Evolutionary conservation across 768 basidiomycete species (phyloP), one percentile per base, ranked within the genome.

Genomic region (Neoboletus magnificus): DNA sequence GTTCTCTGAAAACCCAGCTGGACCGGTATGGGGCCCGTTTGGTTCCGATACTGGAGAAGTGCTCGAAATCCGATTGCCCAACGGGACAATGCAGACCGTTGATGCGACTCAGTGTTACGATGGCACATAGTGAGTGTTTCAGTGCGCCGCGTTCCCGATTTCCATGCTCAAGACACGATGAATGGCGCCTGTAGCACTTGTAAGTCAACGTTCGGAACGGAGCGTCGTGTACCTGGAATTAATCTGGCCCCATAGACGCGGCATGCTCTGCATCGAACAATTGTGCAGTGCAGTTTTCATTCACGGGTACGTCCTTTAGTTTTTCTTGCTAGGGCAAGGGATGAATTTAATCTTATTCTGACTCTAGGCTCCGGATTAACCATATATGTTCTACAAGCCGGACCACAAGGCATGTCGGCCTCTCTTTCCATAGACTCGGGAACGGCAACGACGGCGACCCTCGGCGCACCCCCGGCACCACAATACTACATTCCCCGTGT

Each of bases 361-460:
- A 40, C 16, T 23, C 25, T 20, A 69, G 68, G 66, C 2, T 70
- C 67, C 10, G 67, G 67, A n/a, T 43, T 66, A 43, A 68, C 66
- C 1, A 56, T 69, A n/a, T 70, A 70, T 50, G 64, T 69, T 23
- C 44, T 68, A 23, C 68, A 54, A 60, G 67, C 63, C 18, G 67
- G 67, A 20, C 57, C 63, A 0, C 61, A 65, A 41, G 67, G 67
- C 37, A 65, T 63, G 61, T 63, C 61, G 16, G 67, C 67, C 18
- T 65, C 65, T 29, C 62, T 69, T 36, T 59, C 63, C 27, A 62
- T 66, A 43, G 63, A 69, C 35, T 60, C 58, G 2, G 67, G 63
- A 5, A 37, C 60, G 3, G 50, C 65, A 32, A 67, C 58, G 13
- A 67, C 63, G 12, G 52, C 53, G n/a, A 65, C 60, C 27, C 62